phyloP scores from a whole-genome alignment of 208 protist species.

The Polymyxa betae region DNA sequence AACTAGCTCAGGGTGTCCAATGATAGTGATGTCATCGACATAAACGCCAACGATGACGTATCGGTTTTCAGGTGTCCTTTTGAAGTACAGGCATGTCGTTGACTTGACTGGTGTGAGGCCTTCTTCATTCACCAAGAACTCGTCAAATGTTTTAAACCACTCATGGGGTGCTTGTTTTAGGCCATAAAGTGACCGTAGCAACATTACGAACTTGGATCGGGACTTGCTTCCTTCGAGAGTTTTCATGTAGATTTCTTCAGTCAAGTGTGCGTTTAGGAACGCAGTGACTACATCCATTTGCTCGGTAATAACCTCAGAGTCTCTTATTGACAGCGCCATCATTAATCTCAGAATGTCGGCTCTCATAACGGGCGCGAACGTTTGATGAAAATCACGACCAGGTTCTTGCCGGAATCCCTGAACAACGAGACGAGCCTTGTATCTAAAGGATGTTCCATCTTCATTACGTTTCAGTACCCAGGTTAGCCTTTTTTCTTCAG shows the following conservation, averaged over 20 bases:
- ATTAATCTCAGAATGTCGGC: conserved; percentile 1
- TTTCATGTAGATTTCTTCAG: not conserved
- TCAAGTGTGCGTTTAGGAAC: conserved; percentile 22
- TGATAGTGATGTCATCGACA: conserved; percentile 21
- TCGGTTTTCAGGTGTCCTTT: not conserved
- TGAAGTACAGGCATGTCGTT: conserved; percentile 2
- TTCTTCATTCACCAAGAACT: not conserved
- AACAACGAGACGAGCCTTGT: conserved; percentile 30
- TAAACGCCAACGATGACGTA: conserved; percentile 47
- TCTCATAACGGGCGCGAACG: conserved; percentile 12
- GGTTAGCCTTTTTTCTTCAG: not conserved
- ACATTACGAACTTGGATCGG: not conserved
- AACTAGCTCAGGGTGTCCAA: not conserved
- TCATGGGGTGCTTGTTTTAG: conserved; percentile 39
- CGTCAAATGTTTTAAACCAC: not conserved
- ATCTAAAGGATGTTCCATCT: not conserved
- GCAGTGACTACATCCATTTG: conserved; percentile 43
- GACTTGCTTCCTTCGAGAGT: not conserved
- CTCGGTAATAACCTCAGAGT: not conserved
- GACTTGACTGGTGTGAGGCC: not conserved
- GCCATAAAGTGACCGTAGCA: conserved; percentile 16
- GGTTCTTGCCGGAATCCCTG: not conserved
- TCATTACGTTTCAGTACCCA: not conserved
- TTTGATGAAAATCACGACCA: conserved; percentile 4
- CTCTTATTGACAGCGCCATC: not conserved